Conservation (phyloP, 2,329 filamentous ascomycete species). For the Chaetomium sp. region DNA sequence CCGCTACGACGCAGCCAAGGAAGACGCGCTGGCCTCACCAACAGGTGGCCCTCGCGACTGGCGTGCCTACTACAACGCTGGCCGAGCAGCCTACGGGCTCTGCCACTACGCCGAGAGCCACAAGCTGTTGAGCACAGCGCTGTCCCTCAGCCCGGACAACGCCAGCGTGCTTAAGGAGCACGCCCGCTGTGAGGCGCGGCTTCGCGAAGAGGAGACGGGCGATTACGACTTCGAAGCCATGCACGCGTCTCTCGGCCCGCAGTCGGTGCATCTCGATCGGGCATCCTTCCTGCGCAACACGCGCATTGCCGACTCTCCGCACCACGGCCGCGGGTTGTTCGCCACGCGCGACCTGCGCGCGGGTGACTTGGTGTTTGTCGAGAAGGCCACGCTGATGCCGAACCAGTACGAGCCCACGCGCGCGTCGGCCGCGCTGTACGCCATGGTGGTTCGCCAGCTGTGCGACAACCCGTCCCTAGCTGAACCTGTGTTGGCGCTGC, state of each 20-base stretch:
- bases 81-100: constrained; percentile 31
- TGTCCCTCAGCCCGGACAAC: constrained; percentile 20
- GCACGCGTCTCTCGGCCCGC: constrained; percentile 16
- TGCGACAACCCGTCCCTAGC: constrained; percentile 34
- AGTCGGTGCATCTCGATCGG: constrained; percentile 26
- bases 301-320: constrained; percentile 26
- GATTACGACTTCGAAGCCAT: constrained; percentile 28
- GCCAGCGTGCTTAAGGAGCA: constrained; percentile 22
- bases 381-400: constrained; percentile 36
- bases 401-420: constrained; percentile 37
- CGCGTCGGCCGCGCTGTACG: constrained; percentile 38
- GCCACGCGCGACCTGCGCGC: constrained; percentile 31
- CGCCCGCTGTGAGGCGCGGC: constrained; percentile 22
- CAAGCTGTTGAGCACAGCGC: constrained; percentile 23
- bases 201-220: constrained; percentile 26
- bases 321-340: constrained; percentile 38
- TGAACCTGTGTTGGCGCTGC: constrained; percentile 28
- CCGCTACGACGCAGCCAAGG: constrained; percentile 29
- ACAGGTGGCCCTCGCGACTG: constrained; percentile 25
- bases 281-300: constrained; percentile 32
- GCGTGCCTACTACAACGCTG: constrained; percentile 31
- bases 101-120: constrained; percentile 26
- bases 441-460: constrained; percentile 34
- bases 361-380: constrained; percentile 37
- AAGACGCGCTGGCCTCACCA: constrained; percentile 29